Base-by-base conservation (phyloP, 441 rosid species). In the Melastoma candidum region DNA sequence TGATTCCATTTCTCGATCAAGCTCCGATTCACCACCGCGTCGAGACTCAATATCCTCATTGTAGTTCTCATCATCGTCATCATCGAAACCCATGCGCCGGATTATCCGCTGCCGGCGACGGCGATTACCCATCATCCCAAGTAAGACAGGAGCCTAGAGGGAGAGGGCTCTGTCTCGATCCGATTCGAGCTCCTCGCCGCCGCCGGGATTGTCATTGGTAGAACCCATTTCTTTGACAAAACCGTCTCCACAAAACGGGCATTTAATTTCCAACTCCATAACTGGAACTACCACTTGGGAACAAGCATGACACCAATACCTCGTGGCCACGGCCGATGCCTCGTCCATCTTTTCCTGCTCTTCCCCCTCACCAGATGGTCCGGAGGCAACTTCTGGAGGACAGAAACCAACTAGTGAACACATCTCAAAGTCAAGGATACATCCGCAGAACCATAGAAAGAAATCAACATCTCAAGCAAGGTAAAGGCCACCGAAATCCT, bases 111-210 rank as follows among this genome's bases (percentile, higher is more conserved):
- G 45, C 27, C 73, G 72, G 24, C 80, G 76, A 22, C 65, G 77
- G 12, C 76, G 70, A 62, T 74, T 86, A 4, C 83, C 84, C 82
- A 86, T 78, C 95, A 90, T 82, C 5, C 92, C 87, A 13, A 90
- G 84, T 64, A 90, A 75, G 64, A 90, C 60, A 0, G 97, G 89
- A 7, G 84, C 89, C 95, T 89, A 90, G 27, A 86, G 75, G 57
- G 95, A 77, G 69, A 84, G 74, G 4, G 94, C 83, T 26, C 84
- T 83, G 11, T 71, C 80, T 1, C 41, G 41, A 13, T 90, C 95
- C 2, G 95, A 78, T 46, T 81, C 81, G 14, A 81, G 62, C 45
- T 77, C 84, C 1, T 82, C 49, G 57, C 82, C 97, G 7, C 69
- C 43, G 26, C 74, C 86, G 50, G 68, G 80, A 71, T 46, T 57